Percentiles rank a stretch among this genome's conserved stretches.
Conservation (phyloP, 208 protist species). For the Jaenimonas drosophilae region DNA sequence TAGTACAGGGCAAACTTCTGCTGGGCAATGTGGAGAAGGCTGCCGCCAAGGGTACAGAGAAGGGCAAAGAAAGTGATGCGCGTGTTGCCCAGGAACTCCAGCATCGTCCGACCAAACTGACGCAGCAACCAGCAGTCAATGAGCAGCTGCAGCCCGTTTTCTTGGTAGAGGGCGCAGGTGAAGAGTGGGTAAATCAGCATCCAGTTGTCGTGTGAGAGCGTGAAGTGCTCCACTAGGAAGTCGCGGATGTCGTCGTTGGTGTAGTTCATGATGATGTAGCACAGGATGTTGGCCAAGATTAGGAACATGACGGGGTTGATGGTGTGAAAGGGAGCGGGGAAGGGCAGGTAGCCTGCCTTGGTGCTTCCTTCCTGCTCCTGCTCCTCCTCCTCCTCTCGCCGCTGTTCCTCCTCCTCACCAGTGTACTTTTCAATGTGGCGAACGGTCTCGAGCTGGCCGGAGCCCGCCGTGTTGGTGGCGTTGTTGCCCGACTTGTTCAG, state of each 20-base stretch:
- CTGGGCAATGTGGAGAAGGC: constrained; percentile 65
- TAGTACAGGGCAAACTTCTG: constrained; percentile 80
- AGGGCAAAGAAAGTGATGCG: constrained; percentile 70
- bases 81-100: constrained; percentile 73
- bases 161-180: constrained; percentile 81
- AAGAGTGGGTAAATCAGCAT: constrained; percentile 73
- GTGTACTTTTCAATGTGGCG: too few species aligned
- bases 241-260: constrained; percentile 70
- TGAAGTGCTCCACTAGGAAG: constrained; percentile 83
- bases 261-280: constrained; percentile 71
- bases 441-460: too few species aligned
- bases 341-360: constrained; percentile 71
- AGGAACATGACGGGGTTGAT: constrained; percentile 84
- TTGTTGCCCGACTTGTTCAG: too few species aligned
- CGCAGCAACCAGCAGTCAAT: constrained; percentile 83
- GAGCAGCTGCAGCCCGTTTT: constrained; percentile 79
- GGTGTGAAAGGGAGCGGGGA: constrained; percentile 80
- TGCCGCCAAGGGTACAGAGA: constrained; percentile 62
- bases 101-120: constrained; percentile 80
- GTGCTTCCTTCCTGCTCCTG: constrained; percentile 34
- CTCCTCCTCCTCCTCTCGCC: constrained; percentile 51
- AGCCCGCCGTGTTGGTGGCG: too few species aligned
- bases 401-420: too few species aligned
- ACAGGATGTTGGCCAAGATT: constrained; percentile 64
- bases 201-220: constrained; percentile 77